Conservation (phyloP, 2,329 filamentous ascomycete genomes). For the Sclerotinia trifoliorum region DNA sequence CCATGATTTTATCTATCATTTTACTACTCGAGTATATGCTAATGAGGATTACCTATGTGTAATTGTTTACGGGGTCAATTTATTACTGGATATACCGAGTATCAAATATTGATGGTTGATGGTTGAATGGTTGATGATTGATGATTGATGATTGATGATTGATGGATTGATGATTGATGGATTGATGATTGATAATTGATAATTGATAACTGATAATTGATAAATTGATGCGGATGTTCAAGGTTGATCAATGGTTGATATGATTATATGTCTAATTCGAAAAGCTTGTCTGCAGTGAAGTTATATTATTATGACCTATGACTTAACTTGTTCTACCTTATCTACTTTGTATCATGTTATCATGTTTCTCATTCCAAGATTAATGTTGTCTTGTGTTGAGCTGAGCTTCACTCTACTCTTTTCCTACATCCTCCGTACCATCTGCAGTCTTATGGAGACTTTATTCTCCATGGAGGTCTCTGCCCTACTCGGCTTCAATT, state of each 20-base stretch:
- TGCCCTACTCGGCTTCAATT: constrained; percentile 17
- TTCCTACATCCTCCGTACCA: background rate
- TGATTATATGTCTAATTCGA: background rate
- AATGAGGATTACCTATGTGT: background rate
- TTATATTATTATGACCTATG: background rate
- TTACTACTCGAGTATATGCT: background rate
- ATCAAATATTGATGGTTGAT: background rate
- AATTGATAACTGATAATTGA: background rate
- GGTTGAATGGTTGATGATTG: no score
- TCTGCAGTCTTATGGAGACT: constrained; percentile 17
- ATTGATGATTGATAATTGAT: no score
- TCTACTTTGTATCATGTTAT: background rate
- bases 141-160: background rate
- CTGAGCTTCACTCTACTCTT: background rate
- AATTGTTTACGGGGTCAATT: background rate
- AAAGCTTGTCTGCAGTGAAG: background rate
- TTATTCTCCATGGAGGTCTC: constrained; percentile 8
- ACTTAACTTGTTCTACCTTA: background rate
- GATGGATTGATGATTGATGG: constrained; percentile 3
- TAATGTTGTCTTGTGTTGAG: background rate
- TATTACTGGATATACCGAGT: background rate
- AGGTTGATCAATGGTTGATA: background rate
- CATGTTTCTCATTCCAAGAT: background rate
- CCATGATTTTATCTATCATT: background rate
- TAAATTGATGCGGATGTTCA: background rate